Conservation (phyloP, 352 stramenopile genomes). For the Phytophthora rubi region DNA sequence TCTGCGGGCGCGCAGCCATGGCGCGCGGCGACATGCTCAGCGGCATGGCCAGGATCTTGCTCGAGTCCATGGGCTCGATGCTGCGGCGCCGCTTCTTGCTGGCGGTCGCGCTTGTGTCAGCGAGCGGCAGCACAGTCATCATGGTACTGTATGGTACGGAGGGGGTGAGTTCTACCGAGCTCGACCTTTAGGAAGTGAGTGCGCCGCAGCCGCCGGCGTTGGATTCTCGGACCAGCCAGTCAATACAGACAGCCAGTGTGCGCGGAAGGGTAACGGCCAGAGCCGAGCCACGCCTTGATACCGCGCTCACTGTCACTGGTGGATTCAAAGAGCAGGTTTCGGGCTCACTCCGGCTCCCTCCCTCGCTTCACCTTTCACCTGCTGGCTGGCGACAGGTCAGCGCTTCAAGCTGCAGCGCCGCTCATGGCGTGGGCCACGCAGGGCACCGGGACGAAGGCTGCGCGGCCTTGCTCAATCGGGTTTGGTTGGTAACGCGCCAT, state of each 20-base stretch:
- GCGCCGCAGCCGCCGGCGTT: conserved; percentile 4
- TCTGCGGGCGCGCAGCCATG: conserved; percentile 33
- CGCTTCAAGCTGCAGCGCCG: not conserved
- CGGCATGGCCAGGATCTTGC: conserved; percentile 65
- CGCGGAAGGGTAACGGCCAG: conserved; percentile 24
- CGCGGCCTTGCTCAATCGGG: too few relatives aligned
- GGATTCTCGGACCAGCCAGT: conserved; percentile 43
- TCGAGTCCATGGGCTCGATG: conserved; percentile 61
- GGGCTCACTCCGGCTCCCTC: conserved; percentile 27
- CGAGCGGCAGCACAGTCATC: conserved; percentile 55
- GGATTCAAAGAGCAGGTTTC: conserved; percentile 41
- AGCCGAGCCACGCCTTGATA: conserved; percentile 33
- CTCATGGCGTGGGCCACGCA: too few relatives aligned
- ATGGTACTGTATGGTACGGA: conserved; percentile 18
- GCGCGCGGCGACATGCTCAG: conserved; percentile 42
- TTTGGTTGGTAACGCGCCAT: conserved; percentile 6
- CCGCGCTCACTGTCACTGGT: conserved; percentile 25
- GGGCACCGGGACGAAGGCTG: not conserved
- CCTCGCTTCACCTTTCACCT: conserved; percentile 21
- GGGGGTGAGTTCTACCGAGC: conserved; percentile 6
- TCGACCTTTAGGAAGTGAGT: conserved; percentile 38
- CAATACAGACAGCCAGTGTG: conserved; percentile 39
- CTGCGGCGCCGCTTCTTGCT: conserved; percentile 74
- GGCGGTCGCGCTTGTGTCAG: conserved; percentile 34
- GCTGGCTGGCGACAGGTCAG: conserved; percentile 1